phyloP scores from a whole-genome alignment of 1,284 basidiomycete species.

The Heterobasidion annosum region DNA sequence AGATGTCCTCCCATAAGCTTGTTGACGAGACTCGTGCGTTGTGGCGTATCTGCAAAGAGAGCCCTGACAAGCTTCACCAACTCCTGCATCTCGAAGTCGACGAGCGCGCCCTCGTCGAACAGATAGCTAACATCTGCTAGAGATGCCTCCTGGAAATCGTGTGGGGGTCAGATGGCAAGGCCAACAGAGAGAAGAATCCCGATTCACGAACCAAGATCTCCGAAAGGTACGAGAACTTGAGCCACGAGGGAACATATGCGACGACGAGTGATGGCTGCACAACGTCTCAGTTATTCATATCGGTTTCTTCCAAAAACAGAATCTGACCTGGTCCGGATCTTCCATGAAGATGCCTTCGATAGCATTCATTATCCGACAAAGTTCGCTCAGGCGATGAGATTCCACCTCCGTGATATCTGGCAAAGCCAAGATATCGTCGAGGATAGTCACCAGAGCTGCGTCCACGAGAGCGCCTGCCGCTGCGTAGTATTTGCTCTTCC shows the following conservation, averaged over 20 bases:
- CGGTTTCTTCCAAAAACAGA: not conserved
- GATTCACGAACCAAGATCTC: slow-evolving; percentile 62
- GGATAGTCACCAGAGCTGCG: slow-evolving; percentile 57
- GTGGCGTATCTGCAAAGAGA: slow-evolving; percentile 85
- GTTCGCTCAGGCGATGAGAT: slow-evolving; percentile 74
- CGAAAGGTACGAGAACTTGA: slow-evolving; percentile 89
- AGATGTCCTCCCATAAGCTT: slow-evolving; percentile 46
- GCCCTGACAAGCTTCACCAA: slow-evolving; percentile 77
- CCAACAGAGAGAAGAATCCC: not conserved
- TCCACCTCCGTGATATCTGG: slow-evolving; percentile 90
- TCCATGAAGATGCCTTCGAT: slow-evolving; percentile 78
- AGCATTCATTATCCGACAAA: slow-evolving; percentile 73
- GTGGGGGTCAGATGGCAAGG: slow-evolving; percentile 3
- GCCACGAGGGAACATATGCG: slow-evolving; percentile 83
- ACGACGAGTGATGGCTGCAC: slow-evolving; percentile 58
- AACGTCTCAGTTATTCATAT: not conserved
- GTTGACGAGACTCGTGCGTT: slow-evolving; percentile 73
- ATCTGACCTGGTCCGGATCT: slow-evolving; percentile 41
- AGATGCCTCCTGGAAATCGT: slow-evolving; percentile 66
- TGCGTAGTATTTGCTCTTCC: slow-evolving; percentile 57
- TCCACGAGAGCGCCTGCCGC: slow-evolving; percentile 75
- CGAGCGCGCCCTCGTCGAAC: slow-evolving; percentile 83
- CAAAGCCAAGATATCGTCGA: slow-evolving; percentile 71
- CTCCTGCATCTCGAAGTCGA: slow-evolving; percentile 86
- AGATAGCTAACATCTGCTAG: slow-evolving; percentile 91